Evolutionary conservation across 148 eudicot genomes (phyloP), one percentile per base, ranked within the genome.

Genomic region (Rhododendron vialii): DNA sequence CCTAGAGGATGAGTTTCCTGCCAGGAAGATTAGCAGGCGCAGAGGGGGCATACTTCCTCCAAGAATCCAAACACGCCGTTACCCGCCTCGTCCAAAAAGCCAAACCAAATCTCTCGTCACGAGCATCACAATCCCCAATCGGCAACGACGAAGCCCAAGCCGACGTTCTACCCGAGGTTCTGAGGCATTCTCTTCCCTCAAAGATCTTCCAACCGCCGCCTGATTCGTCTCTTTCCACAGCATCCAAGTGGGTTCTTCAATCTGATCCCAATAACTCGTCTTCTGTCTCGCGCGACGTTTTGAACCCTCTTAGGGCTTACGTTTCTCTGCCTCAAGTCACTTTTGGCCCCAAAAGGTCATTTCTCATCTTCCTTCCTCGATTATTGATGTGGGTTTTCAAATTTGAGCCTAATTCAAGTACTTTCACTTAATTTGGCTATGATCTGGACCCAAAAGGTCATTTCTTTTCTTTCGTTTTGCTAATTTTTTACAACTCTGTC

Each of bases 321-420:
- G 90, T 94, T 76, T 93, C 99, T 78, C 91, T 96, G 47, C 98
- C 99, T 0, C 99, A 93, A 83, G 95, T 95, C 84, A 94, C 97
- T 2, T 92, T 96, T 86, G 99, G 99, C 85, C 95, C 96, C 79
- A 96, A 87, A 87, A 93, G 99, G 99, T 96, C 0, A 2, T n/a
- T 33, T 83, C 84, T 82, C 15, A 82, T 80, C 30, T 73, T 24
- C 84, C 30, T 43, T 18, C 13, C 15, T 47, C 30, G 8, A 45
- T 47, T 24, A 48, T 85, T 41, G 59, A n/a, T 8, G 38, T 80
- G 82, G 41, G 22, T 57, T 20, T 38, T 20, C 3, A 1, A 81
- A 15, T 81, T 81, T 35, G 69, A 20, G 30, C 84, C 84, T 22
- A 20, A 59, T 82, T 82, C 83, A 12, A 18, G 30, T 20, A 18